Evolutionary conservation across 2,329 filamentous ascomycete species (phyloP), one percentile per base, ranked within the genome.

Genomic region (Ophiocordyceps camponoti-rufipedis): DNA sequence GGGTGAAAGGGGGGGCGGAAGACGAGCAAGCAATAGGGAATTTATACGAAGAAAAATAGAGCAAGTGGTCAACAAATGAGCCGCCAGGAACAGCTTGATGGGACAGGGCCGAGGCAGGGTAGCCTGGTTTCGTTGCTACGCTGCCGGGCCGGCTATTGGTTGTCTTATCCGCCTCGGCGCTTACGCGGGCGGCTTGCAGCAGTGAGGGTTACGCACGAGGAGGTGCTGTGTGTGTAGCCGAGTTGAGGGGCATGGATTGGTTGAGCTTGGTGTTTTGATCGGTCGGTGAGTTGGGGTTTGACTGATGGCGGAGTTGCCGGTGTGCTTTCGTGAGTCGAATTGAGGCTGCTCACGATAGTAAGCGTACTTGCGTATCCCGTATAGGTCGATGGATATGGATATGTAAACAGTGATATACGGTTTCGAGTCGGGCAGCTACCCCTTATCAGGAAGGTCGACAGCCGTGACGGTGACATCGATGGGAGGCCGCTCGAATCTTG

Each of bases 151-250:
- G 32, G 12, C 32, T 31, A 43, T 43, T 52, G 50, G 51, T 45
- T 29, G 48, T 46, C 46, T 35, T 50, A 51, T 42, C 52, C 53
- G 52, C 50, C 48, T 49, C 38, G 51, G 53, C 53, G 53, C 53
- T 54, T 55, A 53, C 19, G 47, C 38, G 32, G 43, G 44, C 47
- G 44, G 45, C 47, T 45, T 53, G 52, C 52, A 52, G 50, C 48
- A 52, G 39, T 14, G 12, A 35, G 23, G 23, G 23, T 23, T 23
- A 23, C 23, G 23, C 23, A 23, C 23, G 23, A 23, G 23, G 23
- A 23, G 3, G 23, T 23, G 23, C 23, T 23, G 23, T 5, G 23
- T 23, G 23, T 35, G 32, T 35, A 2, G n/a, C 32, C 32, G 12
- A 35, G 32, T 12, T n/a, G 32, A 35, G 8, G 32, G 23, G 23